Base-by-base conservation (phyloP, 2,329 filamentous ascomycete genomes). In the Cryphonectria japonica region DNA sequence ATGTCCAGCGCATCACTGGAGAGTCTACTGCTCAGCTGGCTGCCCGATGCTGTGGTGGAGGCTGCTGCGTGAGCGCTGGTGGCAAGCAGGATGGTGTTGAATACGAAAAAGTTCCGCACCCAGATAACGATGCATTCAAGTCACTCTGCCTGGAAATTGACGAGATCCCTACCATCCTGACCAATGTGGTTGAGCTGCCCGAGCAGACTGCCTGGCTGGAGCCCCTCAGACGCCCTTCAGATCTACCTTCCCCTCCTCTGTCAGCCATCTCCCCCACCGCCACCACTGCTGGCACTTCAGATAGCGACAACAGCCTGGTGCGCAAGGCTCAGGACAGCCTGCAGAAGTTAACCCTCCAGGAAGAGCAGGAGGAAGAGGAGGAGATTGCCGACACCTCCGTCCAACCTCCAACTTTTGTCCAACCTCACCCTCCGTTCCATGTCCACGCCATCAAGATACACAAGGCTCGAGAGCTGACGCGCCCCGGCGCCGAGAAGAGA, bases 351-450 rank as follows among this genome's bases (percentile, higher is more conserved):
- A 75, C 75, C 46, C 77, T 85, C 16, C 82, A 85, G 60, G 78
- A 50, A 19, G 22, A 50, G 2, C 16, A 50, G 43, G 22, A 50
- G 5, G 46, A 85, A 59, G 78, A 50, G 43, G 46, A n/a, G 0
- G 22, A 50, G 2, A 2, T 83, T 54, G 79, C 89, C 70, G 85
- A 91, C 76, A 90, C 89, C 3, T 79, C 82, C 13, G 85, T 89
- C 72, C 92, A 95, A 78, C 95, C 96, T 26, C 96, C 96, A 8
- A 87, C 86, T 71, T 99, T 95, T 77, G 95, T 99, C 68, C 94
- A 97, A 79, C 96, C 96, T 37, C 96, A 99, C 80, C 94, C 94
- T 70, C 96, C 96, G 0, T 96, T 97, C 81, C 87, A 95, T 75
- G 94, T 98, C 72, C 97, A 93, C 81, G 92, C 94, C 0, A 95